These are phyloP conservation scores for Astrothelium macrocarpum DNA, from an alignment of 495 filamentous ascomycete species.

Conservation along the genomic window DNA sequence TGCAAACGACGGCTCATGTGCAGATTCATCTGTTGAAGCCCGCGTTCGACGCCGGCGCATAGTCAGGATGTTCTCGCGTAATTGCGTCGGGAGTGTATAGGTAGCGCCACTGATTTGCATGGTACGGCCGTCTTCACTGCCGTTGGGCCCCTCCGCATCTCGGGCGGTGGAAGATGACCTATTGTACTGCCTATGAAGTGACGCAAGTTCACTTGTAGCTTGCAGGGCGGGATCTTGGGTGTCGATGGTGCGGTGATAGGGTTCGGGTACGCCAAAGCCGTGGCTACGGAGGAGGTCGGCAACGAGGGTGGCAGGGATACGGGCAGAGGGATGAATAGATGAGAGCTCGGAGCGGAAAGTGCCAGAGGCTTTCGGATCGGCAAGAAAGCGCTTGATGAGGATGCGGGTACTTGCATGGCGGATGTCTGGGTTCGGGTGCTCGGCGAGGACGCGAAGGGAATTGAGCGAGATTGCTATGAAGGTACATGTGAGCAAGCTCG, in stretches of 20 bases:
- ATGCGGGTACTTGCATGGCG: conserved; percentile 25
- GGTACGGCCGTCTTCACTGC: not conserved
- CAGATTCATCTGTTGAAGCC: too few relatives aligned
- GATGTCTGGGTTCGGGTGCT: conserved; percentile 25
- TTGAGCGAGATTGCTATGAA: conserved; percentile 21
- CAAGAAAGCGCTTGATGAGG: conserved; percentile 23
- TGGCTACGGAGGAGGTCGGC: not conserved
- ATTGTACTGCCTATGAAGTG: too few relatives aligned
- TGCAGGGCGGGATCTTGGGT: not conserved
- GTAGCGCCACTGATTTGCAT: not conserved
- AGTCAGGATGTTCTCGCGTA: not conserved
- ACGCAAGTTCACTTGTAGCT: too few relatives aligned
- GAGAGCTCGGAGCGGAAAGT: conserved; percentile 14
- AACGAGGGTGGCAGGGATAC: conserved; percentile 6
- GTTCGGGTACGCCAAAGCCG: conserved; percentile 5
- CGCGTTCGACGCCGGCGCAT: not conserved
- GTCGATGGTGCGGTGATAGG: not conserved
- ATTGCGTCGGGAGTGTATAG: not conserved
- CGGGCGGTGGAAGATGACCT: too few relatives aligned
- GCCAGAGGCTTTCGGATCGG: not conserved
- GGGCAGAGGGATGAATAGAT: conserved; percentile 1
- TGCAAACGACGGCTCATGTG: too few relatives aligned
- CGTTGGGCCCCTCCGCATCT: not conserved
- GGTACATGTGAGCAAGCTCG: not conserved
- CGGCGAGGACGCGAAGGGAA: conserved; percentile 27